Evolutionary conservation across 2,329 filamentous ascomycete species (phyloP).

Genomic region (Clonostachys chloroleuca): DNA sequence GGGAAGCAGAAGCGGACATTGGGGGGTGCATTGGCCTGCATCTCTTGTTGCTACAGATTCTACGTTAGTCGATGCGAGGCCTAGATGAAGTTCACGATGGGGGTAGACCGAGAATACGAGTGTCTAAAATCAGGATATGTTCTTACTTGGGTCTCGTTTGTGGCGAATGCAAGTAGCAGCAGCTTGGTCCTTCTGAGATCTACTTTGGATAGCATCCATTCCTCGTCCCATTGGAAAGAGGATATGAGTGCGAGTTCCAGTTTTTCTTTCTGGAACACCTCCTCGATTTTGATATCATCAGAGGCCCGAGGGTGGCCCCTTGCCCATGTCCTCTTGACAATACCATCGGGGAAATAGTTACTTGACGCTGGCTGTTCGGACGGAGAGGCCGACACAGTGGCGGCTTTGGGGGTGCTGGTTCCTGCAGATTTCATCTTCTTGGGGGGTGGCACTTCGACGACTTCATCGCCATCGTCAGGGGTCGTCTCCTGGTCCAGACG

Average conservation of each 20-base stretch:
- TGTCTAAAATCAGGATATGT: background rate
- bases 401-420: background rate
- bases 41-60: slow-evolving; percentile 25
- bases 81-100: background rate
- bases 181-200: slow-evolving; percentile 56
- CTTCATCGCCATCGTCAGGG: slow-evolving; percentile 12
- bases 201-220: slow-evolving; percentile 74
- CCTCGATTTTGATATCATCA: slow-evolving; percentile 83
- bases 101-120: background rate
- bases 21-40: slow-evolving; percentile 42
- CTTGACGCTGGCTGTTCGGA: slow-evolving; percentile 12
- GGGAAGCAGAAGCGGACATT: slow-evolving; percentile 75
- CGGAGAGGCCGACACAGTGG: background rate
- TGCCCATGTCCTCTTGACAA: slow-evolving; percentile 79
- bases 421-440: slow-evolving; percentile 8
- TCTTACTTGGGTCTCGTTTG: slow-evolving; percentile 45
- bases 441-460: slow-evolving; percentile 18
- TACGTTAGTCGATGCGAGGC: background rate
- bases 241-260: slow-evolving; percentile 78
- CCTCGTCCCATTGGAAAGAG: slow-evolving; percentile 80
- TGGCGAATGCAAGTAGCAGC: slow-evolving; percentile 54
- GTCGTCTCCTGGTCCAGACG: slow-evolving; percentile 5
- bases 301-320: slow-evolving; percentile 53
- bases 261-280: slow-evolving; percentile 70
- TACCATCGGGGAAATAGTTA: slow-evolving; percentile 47